A percentile compares a stretch with the other conserved stretches of the same genome.
phyloP scores from a whole-genome alignment of 306 rosid species.

The Urtica urens region DNA sequence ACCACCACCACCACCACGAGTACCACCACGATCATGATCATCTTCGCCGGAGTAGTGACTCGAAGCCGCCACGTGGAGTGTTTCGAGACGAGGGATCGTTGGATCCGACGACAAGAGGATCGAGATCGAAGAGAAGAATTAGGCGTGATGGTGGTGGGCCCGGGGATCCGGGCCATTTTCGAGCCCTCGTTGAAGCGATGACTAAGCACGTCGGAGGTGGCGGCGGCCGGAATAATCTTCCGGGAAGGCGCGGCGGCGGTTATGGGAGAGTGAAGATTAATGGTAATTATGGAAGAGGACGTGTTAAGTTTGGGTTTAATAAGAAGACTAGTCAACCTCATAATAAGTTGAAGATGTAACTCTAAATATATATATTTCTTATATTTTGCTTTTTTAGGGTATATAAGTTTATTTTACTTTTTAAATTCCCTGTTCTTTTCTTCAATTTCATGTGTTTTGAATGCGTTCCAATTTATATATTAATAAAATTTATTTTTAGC shows the following conservation, averaged over 20 bases:
- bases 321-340: conserved; percentile 20
- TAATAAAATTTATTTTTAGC: too few species aligned
- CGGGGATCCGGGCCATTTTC: conserved; percentile 38
- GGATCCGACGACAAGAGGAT: conserved; percentile 8
- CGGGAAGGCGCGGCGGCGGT: conserved; percentile 8
- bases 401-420: too few species aligned
- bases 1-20: conserved; percentile 49
- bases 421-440: too few species aligned
- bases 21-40: conserved; percentile 13
- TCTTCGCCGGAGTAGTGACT: conserved; percentile 10
- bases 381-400: too few species aligned
- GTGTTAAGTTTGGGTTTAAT: conserved; percentile 29
- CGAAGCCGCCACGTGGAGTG: conserved; percentile 38
- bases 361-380: not conserved
- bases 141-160: not conserved
- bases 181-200: conserved; percentile 46
- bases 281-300: conserved; percentile 19
- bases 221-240: conserved; percentile 25
- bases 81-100: conserved; percentile 23
- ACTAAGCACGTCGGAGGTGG: conserved; percentile 24
- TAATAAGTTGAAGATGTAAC: conserved; percentile 11
- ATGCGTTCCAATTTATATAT: too few species aligned
- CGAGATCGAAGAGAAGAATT: conserved; percentile 7
- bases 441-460: too few species aligned
- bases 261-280: conserved; percentile 33